Percentiles rank a stretch among this genome's conserved stretches.
Conservation (phyloP, 768 basidiomycete species). For the Collybiopsis luxurians region DNA sequence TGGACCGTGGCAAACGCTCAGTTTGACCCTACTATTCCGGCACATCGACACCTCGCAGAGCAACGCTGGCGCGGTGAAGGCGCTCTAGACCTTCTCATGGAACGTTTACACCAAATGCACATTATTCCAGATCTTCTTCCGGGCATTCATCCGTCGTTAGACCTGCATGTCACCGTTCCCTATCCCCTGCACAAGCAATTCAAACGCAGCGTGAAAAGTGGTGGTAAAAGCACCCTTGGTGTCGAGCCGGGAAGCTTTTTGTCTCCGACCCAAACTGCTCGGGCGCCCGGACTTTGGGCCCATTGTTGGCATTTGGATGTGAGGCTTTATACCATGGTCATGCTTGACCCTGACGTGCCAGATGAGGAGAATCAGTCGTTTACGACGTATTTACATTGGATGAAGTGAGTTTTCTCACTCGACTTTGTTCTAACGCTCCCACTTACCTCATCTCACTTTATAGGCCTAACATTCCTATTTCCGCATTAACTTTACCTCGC, state of each 20-base stretch:
- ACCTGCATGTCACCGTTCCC: constrained; percentile 61
- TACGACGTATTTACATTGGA: constrained; percentile 80
- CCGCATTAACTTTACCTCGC: constrained; percentile 37
- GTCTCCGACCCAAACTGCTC: background rate
- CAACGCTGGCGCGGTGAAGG: constrained; percentile 86
- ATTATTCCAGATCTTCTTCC: constrained; percentile 88
- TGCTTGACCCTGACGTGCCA: constrained; percentile 95
- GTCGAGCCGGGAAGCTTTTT: constrained; percentile 75
- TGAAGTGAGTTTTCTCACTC: constrained; percentile 55
- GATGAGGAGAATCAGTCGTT: constrained; percentile 61
- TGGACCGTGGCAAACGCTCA: constrained; percentile 79
- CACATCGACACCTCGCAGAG: constrained; percentile 80
- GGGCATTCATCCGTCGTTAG: constrained; percentile 65
- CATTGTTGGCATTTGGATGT: constrained; percentile 82
- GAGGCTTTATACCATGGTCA: constrained; percentile 81
- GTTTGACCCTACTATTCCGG: constrained; percentile 65
- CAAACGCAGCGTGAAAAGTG: constrained; percentile 6
- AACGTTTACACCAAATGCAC: constrained; percentile 87
- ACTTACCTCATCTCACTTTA: constrained; percentile 2
- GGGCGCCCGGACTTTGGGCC: constrained; percentile 32
- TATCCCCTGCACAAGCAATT: constrained; percentile 28
- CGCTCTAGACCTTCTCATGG: constrained; percentile 87
- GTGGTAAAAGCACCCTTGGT: constrained; percentile 32
- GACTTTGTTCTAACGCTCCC: constrained; percentile 5
- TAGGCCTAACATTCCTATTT: constrained; percentile 83